Conservation (phyloP, 2,329 filamentous ascomycete species). For the Fusarium austroafricanum region DNA sequence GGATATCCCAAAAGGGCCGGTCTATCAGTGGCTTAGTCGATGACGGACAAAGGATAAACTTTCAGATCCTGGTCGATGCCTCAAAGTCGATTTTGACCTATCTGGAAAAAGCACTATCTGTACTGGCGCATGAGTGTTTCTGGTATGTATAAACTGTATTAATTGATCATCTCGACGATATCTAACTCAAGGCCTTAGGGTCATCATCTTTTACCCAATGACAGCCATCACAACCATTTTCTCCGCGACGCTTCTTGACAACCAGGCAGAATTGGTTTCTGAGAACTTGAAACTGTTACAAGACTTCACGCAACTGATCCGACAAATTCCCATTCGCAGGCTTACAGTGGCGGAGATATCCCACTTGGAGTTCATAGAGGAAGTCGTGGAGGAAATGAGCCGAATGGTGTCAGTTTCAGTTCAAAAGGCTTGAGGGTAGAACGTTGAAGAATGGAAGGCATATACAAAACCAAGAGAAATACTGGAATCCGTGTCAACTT, state of each 20-base stretch:
- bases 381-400: background rate
- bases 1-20: accelerated
- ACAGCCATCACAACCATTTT: background rate
- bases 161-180: too few relatives aligned
- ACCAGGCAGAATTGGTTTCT: accelerated
- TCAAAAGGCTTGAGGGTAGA: background rate
- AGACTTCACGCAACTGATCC: background rate
- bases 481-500: too few relatives aligned
- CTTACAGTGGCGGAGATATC: background rate
- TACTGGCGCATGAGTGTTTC: slow-evolving; percentile 2
- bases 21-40: accelerated
- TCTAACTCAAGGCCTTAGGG: background rate
- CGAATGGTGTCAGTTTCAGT: background rate
- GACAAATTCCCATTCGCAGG: background rate
- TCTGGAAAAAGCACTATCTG: slow-evolving; percentile 1
- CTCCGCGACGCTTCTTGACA: background rate
- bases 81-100: slow-evolving; percentile 9
- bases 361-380: background rate
- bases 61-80: background rate
- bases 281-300: background rate
- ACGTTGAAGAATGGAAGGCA: too few relatives aligned
- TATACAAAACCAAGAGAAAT: too few relatives aligned
- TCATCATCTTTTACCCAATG: slow-evolving; percentile 17
- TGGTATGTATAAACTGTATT: background rate
- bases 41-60: background rate